Percentiles rank a stretch among this genome's conserved stretches.
These are phyloP conservation scores for Parachlorella kessleri DNA, from an alignment of 139 green algal genomes.

Conservation along the genomic window DNA sequence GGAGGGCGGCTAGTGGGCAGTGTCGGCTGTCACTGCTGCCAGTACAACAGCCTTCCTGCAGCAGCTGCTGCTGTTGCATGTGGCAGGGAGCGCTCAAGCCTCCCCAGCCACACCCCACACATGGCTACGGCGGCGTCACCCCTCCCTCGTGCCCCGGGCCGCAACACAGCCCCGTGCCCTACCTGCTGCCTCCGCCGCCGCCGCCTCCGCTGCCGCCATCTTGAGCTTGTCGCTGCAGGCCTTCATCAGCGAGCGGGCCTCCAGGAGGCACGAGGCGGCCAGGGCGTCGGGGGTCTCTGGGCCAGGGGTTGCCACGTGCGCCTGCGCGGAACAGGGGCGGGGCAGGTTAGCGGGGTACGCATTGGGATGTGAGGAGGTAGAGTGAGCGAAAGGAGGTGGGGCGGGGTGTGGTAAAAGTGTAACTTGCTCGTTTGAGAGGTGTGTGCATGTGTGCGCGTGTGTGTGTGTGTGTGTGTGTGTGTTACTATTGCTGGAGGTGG, in stretches of 20 bases:
- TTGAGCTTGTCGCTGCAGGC: constrained; percentile 16
- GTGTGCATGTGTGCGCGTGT: too few relatives aligned
- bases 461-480: too few relatives aligned
- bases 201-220: not conserved
- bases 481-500: too few relatives aligned
- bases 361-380: not conserved
- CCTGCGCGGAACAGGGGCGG: not conserved
- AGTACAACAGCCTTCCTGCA: not conserved
- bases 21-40: not conserved
- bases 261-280: not conserved
- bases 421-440: not conserved
- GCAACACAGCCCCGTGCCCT: not conserved
- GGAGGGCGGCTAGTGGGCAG: too few relatives aligned
- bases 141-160: too few relatives aligned
- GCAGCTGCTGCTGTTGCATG: not conserved
- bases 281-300: constrained; percentile 6
- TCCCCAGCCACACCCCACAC: too few relatives aligned
- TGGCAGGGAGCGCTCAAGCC: not conserved
- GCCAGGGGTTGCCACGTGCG: not conserved
- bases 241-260: constrained; percentile 6
- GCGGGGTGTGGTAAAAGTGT: not conserved
- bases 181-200: not conserved
- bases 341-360: not conserved
- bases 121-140: too few relatives aligned
- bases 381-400: not conserved